Evolutionary conservation across 768 basidiomycete genomes (phyloP), one percentile per base, ranked within the genome.

Genomic region (Russula sp.): DNA sequence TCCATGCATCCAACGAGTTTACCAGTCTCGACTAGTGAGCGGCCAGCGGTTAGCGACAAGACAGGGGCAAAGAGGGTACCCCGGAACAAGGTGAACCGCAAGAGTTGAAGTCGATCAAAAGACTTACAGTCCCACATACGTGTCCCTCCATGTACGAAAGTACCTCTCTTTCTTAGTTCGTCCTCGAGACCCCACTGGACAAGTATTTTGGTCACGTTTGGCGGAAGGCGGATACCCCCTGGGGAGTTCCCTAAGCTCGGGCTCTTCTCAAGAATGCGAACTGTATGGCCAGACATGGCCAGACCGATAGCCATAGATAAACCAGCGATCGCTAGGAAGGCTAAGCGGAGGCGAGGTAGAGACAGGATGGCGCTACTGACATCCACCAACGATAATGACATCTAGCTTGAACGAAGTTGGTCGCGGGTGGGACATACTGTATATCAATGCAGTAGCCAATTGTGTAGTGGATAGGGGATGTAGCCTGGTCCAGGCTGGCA

Each of bases 151-250:
- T 46, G 58, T 3, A 34, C 32, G 7, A 59, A 16, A 25, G 59
- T 46, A 25, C 29, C 63, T 41, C 8, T 39, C 7, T 36, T 61
- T 41, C 22, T 43, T 43, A 66, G 13, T 54, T 65, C 64, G 14
- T 61, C 65, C 5, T 46, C 64, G 14, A 66, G 65, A 16, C 65
- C 65, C 65, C 65, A 66, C 7, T 56, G 52, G 1, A 56, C 38
- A 13, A 66, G 64, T 42, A 66, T 61, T 42, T 65, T 66, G 4
- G 63, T 66, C 32, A 65, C 49, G 34, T 66, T 66, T 36, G 65
- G 65, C 1, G 63, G 42, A 29, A 66, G 18, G 16, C 63, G 59
- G 16, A 65, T 34, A 32, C 65, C 65, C 14, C 49, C 59, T 0
- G 42, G 29, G 2, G n/a, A 11, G 1, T 47, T 32, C 22, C 38